Conservation (phyloP, 2,329 filamentous ascomycete genomes). For the Fusarium palustre region DNA sequence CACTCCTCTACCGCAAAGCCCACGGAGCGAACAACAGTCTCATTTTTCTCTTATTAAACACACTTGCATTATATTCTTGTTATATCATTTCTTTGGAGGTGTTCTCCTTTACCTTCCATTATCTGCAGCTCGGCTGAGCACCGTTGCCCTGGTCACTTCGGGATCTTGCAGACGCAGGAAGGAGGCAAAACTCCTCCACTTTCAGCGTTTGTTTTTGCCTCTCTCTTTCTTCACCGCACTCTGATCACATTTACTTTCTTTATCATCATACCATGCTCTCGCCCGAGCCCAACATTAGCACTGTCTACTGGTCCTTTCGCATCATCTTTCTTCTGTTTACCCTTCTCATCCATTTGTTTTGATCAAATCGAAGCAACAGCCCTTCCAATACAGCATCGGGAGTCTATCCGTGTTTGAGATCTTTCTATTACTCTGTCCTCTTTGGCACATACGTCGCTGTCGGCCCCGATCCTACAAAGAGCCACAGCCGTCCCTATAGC, state of each 20-base stretch:
- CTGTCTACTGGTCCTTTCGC: neutral
- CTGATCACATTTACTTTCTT: neutral
- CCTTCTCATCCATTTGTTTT: neutral
- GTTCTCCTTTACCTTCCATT: neutral
- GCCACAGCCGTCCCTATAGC: neutral
- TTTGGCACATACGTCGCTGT: neutral
- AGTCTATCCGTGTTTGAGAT: neutral
- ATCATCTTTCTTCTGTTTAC: neutral
- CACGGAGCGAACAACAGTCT: neutral
- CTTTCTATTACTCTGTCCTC: neutral
- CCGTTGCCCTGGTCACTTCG: conserved; percentile 1
- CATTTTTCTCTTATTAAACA: neutral
- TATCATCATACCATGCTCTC: neutral
- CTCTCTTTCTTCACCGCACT: neutral
- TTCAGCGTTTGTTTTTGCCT: neutral
- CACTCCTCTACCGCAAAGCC: neutral
- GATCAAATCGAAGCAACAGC: neutral
- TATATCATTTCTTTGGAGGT: neutral
- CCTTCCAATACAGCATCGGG: neutral
- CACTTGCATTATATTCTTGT: neutral
- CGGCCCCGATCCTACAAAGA: neutral
- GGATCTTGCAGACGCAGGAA: neutral
- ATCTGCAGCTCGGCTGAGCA: neutral
- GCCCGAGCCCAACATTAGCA: neutral
- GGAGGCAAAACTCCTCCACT: neutral